A percentile compares a stretch with the other conserved stretches of the same genome.
Conservation (phyloP, 441 rosid genomes). For the Gossypium schwendimanii region DNA sequence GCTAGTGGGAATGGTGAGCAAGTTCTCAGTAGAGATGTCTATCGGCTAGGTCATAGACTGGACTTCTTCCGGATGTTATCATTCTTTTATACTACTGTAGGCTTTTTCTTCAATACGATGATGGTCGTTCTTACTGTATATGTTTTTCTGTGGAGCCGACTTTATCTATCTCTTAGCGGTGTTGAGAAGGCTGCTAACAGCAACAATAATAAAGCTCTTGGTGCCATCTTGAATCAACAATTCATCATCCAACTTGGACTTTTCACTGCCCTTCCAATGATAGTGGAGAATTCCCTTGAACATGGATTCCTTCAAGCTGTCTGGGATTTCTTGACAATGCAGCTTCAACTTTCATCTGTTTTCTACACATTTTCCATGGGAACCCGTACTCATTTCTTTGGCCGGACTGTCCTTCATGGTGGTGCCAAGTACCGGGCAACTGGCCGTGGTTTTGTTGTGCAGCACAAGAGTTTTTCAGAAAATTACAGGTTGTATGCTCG, state of each 20-base stretch:
- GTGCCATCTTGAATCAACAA: conserved; percentile 46
- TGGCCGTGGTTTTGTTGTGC: conserved; percentile 85
- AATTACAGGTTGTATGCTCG: conserved; percentile 75
- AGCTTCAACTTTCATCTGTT: conserved; percentile 78
- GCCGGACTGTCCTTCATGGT: conserved; percentile 85
- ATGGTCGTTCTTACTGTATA: neutral
- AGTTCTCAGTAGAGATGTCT: neutral
- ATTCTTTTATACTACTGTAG: neutral
- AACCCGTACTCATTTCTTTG: conserved; percentile 80
- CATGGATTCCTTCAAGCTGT: conserved; percentile 55
- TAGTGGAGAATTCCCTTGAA: conserved; percentile 81
- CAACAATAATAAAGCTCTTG: conserved; percentile 43
- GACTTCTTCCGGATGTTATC: conserved; percentile 4
- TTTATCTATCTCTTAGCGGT: conserved; percentile 57
- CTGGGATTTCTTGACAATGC: conserved; percentile 76
- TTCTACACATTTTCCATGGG: conserved; percentile 91
- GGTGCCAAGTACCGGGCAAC: conserved; percentile 83
- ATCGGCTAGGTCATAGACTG: conserved; percentile 3
- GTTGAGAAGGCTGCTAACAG: conserved; percentile 35
- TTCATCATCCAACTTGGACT: conserved; percentile 82
- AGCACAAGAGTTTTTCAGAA: conserved; percentile 79
- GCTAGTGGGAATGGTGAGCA: conserved; percentile 9
- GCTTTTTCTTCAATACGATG: neutral
- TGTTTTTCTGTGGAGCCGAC: neutral
- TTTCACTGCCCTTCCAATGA: conserved; percentile 81